These are phyloP conservation scores for Chlorella variabilis DNA, from an alignment of 163 green algal species.

Conservation along the genomic window DNA sequence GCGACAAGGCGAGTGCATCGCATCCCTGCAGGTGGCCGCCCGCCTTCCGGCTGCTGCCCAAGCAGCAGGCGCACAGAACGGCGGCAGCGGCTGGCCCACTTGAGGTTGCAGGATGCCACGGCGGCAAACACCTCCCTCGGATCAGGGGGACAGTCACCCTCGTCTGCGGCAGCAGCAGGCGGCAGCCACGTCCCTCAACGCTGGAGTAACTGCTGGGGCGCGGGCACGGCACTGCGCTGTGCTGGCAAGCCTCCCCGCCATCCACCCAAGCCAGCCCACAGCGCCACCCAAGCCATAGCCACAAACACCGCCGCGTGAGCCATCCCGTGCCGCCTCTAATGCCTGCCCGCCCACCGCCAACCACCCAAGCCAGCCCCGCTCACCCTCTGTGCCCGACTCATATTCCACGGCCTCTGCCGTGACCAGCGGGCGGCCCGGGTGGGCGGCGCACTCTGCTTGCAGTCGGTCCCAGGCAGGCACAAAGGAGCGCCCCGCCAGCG, in stretches of 20 bases:
- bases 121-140: conserved; percentile 26
- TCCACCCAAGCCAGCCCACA: too few species aligned
- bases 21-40: too few species aligned
- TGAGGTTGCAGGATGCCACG: background rate
- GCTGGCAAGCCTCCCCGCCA: too few species aligned
- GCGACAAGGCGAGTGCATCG: too few species aligned
- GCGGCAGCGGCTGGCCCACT: background rate
- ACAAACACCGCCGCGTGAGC: background rate
- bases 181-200: too few species aligned
- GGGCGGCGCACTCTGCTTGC: background rate
- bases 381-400: conserved; percentile 22
- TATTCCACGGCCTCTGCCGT: background rate
- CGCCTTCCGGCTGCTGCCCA: too few species aligned
- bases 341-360: too few species aligned
- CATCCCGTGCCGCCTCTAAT: background rate
- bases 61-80: background rate
- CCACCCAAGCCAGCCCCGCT: too few species aligned
- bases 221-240: background rate
- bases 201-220: background rate
- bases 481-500: conserved; percentile 20
- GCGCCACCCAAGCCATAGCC: too few species aligned
- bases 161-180: conserved; percentile 1
- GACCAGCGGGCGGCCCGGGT: conserved; percentile 3
- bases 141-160: conserved; percentile 9
- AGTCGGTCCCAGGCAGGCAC: conserved; percentile 10